Evolutionary conservation across 352 stramenopile species (phyloP), one percentile per base, ranked within the genome.

Genomic region (Thraustotheca clavata): DNA sequence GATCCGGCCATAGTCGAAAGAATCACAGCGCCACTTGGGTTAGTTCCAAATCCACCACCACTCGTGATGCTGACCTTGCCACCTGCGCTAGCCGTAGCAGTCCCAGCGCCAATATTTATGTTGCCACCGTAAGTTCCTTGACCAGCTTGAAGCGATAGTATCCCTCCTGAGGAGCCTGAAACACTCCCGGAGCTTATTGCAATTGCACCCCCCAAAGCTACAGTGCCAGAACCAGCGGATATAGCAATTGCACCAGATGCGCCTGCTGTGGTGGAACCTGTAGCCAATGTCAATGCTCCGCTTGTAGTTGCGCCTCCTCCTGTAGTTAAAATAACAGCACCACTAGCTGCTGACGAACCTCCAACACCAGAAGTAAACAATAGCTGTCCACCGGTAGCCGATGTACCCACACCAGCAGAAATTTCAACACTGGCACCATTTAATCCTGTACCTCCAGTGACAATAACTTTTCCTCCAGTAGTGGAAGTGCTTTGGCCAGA

Each of bases 131-230:
- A 65, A 7, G 57, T 54, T 8, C 57, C 57, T 40, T 39, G 38
- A 18, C 57, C 57, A 27, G 38, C 11, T 27, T 54, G 35, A 20
- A 65, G 40, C 6, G 36, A 27, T 36, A 65, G 52, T 1, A 22
- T 32, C 32, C 57, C 57, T 14, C 57, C 57, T 16, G 57, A 57
- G 1, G 57, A 29, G 46, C 27, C 57, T 12, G 57, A 47, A 3
- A 43, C 46, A 16, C 35, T 12, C 8, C 57, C 57, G 20, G 35
- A 33, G 40, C 59, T 76, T 22, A 88, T 39, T 66, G 72, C 70
- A 14, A 96, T 60, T 34, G 75, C 67, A 40, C 91, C 93, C 29
- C 93, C 93, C 50, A 77, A 69, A 59, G 92, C 76, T 50, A 68
- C 47, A 54, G 71, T 43, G 32, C 66, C 57, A 18, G 57, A 43